Evolutionary conservation across 306 rosid species (phyloP).

Genomic region (Urtica urens): DNA sequence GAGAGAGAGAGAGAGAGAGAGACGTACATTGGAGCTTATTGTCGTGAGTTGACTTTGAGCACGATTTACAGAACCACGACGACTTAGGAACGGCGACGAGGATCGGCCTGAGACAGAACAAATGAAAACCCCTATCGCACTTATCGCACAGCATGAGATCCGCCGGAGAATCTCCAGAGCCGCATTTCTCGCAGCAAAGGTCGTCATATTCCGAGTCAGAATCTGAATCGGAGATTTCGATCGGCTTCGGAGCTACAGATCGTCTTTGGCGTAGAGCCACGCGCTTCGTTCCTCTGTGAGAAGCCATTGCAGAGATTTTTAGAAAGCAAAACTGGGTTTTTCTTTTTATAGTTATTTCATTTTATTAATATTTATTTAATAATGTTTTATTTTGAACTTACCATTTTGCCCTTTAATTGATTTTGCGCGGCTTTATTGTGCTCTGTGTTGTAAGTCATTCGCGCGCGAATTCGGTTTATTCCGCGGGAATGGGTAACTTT

Average conservation of each 20-base stretch:
- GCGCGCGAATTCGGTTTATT: background rate
- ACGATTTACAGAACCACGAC: conserved; percentile 62
- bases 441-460: background rate
- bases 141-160: conserved; percentile 68
- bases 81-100: conserved; percentile 59
- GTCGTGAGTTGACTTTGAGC: conserved; percentile 31
- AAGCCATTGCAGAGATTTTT: conserved; percentile 10
- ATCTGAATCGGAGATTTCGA: background rate
- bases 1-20: background rate
- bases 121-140: conserved; percentile 60
- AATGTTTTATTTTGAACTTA: background rate
- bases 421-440: background rate
- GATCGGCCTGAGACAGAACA: conserved; percentile 68
- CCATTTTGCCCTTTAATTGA: conserved; percentile 26
- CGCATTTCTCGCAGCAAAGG: conserved; percentile 40
- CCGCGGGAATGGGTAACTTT: conserved; percentile 30
- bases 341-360: too few relatives aligned
- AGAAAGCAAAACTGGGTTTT: background rate
- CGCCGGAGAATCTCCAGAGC: conserved; percentile 47
- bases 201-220: conserved; percentile 16
- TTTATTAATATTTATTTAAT: too few relatives aligned
- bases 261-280: conserved; percentile 32
- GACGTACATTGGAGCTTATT: conserved; percentile 44
- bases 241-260: conserved; percentile 39
- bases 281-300: conserved; percentile 4